These are phyloP conservation scores for Ustilago esculenta DNA, from an alignment of 1,284 basidiomycete species.

Conservation along the genomic window DNA sequence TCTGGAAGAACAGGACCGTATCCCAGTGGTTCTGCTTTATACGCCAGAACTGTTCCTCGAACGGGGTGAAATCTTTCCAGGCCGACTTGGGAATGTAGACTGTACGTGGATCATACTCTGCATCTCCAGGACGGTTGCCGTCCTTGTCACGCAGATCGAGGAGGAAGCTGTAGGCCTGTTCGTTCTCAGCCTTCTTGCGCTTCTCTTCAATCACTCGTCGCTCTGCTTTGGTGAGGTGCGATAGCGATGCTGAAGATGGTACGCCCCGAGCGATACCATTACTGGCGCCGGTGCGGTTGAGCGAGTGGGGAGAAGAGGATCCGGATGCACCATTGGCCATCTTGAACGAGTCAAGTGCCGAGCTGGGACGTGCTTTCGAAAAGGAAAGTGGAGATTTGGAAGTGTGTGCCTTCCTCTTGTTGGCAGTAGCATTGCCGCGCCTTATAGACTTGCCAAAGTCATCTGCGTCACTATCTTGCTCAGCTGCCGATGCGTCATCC, in stretches of 20 bases:
- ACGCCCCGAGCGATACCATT: slow-evolving; percentile 13
- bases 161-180: slow-evolving; percentile 85
- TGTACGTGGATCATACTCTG: slow-evolving; percentile 92
- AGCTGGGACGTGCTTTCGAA: slow-evolving; percentile 15
- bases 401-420: not conserved
- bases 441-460: slow-evolving; percentile 14
- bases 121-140: slow-evolving; percentile 78
- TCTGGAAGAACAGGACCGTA: slow-evolving; percentile 94
- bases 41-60: slow-evolving; percentile 76
- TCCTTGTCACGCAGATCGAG: slow-evolving; percentile 84
- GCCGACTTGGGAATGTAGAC: slow-evolving; percentile 81
- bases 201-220: slow-evolving; percentile 70
- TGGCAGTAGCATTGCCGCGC: slow-evolving; percentile 7
- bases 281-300: slow-evolving; percentile 2
- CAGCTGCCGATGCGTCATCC: slow-evolving; percentile 12
- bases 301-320: slow-evolving; percentile 19
- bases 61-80: slow-evolving; percentile 89
- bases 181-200: slow-evolving; percentile 78
- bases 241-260: slow-evolving; percentile 47
- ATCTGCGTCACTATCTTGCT: slow-evolving; percentile 27
- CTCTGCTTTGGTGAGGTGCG: slow-evolving; percentile 87
- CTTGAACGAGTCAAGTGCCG: slow-evolving; percentile 27
- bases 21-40: slow-evolving; percentile 65
- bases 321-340: slow-evolving; percentile 17
- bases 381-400: slow-evolving; percentile 5